Evolutionary conservation across 2,329 filamentous ascomycete species (phyloP), one percentile per base, ranked within the genome.

Genomic region (Paraphoma sp.): DNA sequence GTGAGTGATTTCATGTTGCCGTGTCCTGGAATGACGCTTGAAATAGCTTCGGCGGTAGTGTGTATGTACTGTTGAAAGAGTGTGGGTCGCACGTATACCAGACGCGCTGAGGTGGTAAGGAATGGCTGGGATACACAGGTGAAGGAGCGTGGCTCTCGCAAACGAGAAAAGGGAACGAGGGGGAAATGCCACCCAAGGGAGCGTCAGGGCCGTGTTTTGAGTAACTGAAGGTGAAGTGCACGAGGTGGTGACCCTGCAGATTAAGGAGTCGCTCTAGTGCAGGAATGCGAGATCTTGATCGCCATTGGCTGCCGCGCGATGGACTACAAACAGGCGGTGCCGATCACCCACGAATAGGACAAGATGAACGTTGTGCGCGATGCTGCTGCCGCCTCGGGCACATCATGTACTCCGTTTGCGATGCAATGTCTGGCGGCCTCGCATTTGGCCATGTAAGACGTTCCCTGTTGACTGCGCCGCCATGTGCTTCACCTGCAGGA

Each of bases 1-100:
- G 74, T 56, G 47, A 73, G 60, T 11, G 70, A 71, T 53, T 66
- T 65, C 73, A 77, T 76, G 51, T 43, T 65, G 56, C 45, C 44
- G 14, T 42, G 30, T 47, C 10, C 12, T 16, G 14, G 17, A 29
- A 6, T 36, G 40, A 14, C 3, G 14, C 9, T 36, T 51, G 53
- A 28, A 41, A 47, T 53, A 41, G 52, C 36, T 49, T 44, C 40
- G 57, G 54, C 48, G 40, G 48, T 33, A 41, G 28, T 36, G 46
- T 53, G 54, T 51, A 44, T 59, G 36, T 54, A 31, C 51, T 31
- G 33, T n/a, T 23, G n/a, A 74, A 73, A 28, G 70, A 74, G 70
- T 68, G 73, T 70, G 48, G 44, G 45, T 61, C 44, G 70, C 67
- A 64, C 73, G 73, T 76, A 68, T 57, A 60, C 73, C 73, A 73